These are phyloP conservation scores for Penicillium sp. DNA, from an alignment of 2,329 filamentous ascomycete species.

Conservation along the genomic window DNA sequence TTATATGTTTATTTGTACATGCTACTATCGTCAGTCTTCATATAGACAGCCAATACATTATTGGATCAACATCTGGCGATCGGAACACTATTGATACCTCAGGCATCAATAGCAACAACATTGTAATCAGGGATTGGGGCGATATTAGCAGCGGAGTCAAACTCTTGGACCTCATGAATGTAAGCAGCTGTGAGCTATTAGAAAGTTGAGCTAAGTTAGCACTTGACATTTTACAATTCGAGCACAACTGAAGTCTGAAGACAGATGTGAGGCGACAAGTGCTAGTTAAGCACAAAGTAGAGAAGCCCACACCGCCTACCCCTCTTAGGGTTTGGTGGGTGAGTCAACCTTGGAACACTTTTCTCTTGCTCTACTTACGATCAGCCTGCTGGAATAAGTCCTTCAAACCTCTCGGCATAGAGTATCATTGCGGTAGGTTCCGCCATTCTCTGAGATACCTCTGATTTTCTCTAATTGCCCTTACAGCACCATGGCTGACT, in stretches of 20 bases:
- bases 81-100: no score
- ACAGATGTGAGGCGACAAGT: no score
- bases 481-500: constrained; percentile 36
- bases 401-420: constrained; percentile 12
- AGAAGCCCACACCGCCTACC: constrained; percentile 17
- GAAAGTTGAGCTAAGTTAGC: no score
- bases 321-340: constrained; percentile 35
- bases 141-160: no score
- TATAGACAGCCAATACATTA: not conserved
- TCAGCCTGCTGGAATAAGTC: constrained; percentile 2
- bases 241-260: no score
- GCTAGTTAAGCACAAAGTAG: no score
- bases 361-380: constrained; percentile 9
- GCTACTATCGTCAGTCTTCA: not conserved
- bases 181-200: no score
- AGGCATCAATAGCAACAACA: no score
- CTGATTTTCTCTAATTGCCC: constrained; percentile 1
- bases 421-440: constrained; percentile 21
- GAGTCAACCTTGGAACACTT: constrained; percentile 23
- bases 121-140: no score
- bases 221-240: no score
- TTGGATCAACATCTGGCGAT: no score
- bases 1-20: not conserved
- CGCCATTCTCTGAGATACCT: not conserved
- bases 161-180: no score